Evolutionary conservation across 371 early-diverging fungal genomes (phyloP).

Genomic region (Syncephalastrum racemosum): DNA sequence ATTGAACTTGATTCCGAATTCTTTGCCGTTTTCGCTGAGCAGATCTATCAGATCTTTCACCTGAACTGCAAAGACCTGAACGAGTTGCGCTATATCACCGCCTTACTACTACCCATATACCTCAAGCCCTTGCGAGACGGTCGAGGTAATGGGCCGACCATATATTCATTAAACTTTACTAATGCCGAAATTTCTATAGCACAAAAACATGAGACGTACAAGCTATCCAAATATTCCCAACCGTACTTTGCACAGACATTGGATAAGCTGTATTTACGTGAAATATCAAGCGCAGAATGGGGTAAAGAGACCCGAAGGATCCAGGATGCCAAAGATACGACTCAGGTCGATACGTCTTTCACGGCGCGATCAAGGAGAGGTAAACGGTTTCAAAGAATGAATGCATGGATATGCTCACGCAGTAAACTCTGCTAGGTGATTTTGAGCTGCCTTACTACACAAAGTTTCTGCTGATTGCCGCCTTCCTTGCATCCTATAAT

Average conservation of each 20-base stretch:
- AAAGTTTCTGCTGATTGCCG: constrained; percentile 83
- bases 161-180: background rate
- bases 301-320: constrained; percentile 39
- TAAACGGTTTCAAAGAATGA: background rate
- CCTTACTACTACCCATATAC: constrained; percentile 79
- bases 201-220: constrained; percentile 57
- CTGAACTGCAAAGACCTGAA: constrained; percentile 80
- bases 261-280: constrained; percentile 81
- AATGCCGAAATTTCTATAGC: constrained; percentile 17
- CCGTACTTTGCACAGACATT: constrained; percentile 77
- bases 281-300: constrained; percentile 87
- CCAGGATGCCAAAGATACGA: constrained; percentile 12
- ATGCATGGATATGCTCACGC: background rate
- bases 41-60: constrained; percentile 75
- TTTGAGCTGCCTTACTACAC: constrained; percentile 77
- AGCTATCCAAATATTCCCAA: constrained; percentile 71
- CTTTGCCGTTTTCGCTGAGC: constrained; percentile 64
- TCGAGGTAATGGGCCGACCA: constrained; percentile 44
- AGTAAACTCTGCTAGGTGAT: constrained; percentile 26
- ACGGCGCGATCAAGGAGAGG: constrained; percentile 18
- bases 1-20: constrained; percentile 58
- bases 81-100: constrained; percentile 81
- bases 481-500: constrained; percentile 92
- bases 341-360: constrained; percentile 8
- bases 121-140: constrained; percentile 75